These are phyloP conservation scores for Pelargonium citronellum DNA, from an alignment of 441 rosid species.

Conservation along the genomic window DNA sequence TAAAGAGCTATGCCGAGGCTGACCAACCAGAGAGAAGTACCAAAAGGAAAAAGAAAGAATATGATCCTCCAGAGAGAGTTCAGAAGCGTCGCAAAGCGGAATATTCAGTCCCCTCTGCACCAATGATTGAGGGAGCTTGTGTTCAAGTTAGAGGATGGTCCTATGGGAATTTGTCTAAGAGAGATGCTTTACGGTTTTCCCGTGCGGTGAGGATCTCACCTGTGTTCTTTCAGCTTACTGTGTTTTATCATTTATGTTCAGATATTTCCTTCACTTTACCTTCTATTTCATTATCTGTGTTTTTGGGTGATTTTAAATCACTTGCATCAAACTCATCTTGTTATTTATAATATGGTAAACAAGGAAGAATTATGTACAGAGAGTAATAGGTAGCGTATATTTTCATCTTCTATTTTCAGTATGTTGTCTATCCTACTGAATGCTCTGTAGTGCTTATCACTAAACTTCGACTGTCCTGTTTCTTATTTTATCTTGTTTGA, in stretches of 20 bases:
- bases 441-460: background rate
- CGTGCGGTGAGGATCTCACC: slow-evolving; percentile 60
- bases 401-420: too few relatives aligned
- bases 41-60: slow-evolving; percentile 82
- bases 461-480: background rate
- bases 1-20: slow-evolving; percentile 85
- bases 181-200: slow-evolving; percentile 93
- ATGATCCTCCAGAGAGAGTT: slow-evolving; percentile 60
- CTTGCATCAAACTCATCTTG: background rate
- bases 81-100: slow-evolving; percentile 84
- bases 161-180: slow-evolving; percentile 85
- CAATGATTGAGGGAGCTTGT: slow-evolving; percentile 80
- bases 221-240: background rate
- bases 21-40: slow-evolving; percentile 55
- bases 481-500: background rate
- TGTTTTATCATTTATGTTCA: background rate
- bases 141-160: slow-evolving; percentile 99
- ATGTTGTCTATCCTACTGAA: background rate
- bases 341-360: background rate
- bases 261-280: background rate
- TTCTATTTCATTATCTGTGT: background rate
- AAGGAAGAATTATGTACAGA: background rate
- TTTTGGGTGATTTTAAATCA: background rate
- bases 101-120: slow-evolving; percentile 47
- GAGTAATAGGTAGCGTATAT: background rate